Percentiles rank a stretch among this genome's conserved stretches.
These are phyloP conservation scores for Auriscalpium microsporum DNA, from an alignment of 768 basidiomycete genomes.

Conservation along the genomic window DNA sequence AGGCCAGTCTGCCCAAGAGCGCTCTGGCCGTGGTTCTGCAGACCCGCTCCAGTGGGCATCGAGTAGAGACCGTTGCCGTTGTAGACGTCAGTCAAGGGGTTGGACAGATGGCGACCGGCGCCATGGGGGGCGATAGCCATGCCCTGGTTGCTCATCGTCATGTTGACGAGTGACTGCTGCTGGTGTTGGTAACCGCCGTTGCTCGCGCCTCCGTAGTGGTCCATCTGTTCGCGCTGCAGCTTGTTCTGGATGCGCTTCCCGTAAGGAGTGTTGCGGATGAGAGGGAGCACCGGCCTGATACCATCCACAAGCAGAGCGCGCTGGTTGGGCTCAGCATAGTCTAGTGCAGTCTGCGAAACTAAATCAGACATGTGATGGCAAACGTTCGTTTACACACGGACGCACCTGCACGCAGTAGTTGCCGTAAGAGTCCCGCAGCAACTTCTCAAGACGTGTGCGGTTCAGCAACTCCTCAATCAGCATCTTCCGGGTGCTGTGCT, in stretches of 20 bases:
- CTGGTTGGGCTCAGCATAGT: conserved; percentile 94
- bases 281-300: conserved; percentile 95
- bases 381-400: not conserved
- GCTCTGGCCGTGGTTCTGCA: conserved; percentile 52
- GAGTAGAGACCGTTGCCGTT: conserved; percentile 53
- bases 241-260: conserved; percentile 99
- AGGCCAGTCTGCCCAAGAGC: conserved; percentile 21
- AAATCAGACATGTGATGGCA: not conserved
- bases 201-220: conserved; percentile 38
- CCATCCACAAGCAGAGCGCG: conserved; percentile 90
- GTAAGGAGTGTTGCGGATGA: conserved; percentile 98
- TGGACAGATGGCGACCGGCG: conserved; percentile 47
- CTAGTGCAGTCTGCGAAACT: conserved; percentile 73
- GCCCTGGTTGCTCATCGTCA: conserved; percentile 49
- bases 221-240: conserved; percentile 88
- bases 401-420: conserved; percentile 89
- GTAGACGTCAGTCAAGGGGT: conserved; percentile 59
- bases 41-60: conserved; percentile 42
- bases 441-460: conserved; percentile 88
- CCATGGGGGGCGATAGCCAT: conserved; percentile 32
- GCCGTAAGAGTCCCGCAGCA: conserved; percentile 92
- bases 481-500: conserved; percentile 88
- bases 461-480: conserved; percentile 94
- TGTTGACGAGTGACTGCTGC: conserved; percentile 51
- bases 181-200: conserved; percentile 38